Conservation (phyloP, 352 stramenopile species). For the Phytophthora lateralis region DNA sequence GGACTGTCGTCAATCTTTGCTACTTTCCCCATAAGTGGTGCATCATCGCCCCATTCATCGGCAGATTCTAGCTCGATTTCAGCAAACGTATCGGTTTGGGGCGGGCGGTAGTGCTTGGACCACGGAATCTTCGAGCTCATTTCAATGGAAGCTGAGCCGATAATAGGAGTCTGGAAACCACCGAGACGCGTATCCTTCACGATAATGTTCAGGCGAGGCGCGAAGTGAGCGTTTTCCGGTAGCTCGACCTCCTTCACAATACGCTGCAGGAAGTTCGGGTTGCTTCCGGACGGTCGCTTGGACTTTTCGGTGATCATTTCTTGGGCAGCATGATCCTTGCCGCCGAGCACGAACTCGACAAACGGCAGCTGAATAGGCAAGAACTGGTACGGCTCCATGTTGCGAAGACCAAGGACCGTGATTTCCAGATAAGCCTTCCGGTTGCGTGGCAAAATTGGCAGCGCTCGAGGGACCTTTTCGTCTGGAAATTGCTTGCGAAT, state of each 20-base stretch:
- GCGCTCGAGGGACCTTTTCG: conserved; percentile 52
- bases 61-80: conserved; percentile 72
- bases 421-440: conserved; percentile 86
- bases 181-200: conserved; percentile 90
- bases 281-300: conserved; percentile 74
- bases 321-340: conserved; percentile 74
- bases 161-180: conserved; percentile 84
- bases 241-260: conserved; percentile 89
- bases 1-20: conserved; percentile 28
- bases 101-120: conserved; percentile 75
- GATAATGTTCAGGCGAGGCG: conserved; percentile 89
- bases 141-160: conserved; percentile 85
- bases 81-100: conserved; percentile 68
- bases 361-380: conserved; percentile 88
- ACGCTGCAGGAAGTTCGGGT: conserved; percentile 91
- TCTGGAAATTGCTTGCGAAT: conserved; percentile 78
- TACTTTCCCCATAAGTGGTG: conserved; percentile 47
- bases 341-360: conserved; percentile 88
- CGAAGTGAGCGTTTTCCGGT: conserved; percentile 89
- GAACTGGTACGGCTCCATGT: conserved; percentile 91
- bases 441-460: conserved; percentile 65
- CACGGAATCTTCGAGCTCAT: conserved; percentile 87
- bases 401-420: conserved; percentile 82
- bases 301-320: conserved; percentile 91
- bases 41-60: conserved; percentile 61